Evolutionary conservation across 2,329 filamentous ascomycete species (phyloP), one percentile per base, ranked within the genome.

Genomic region (Sphaerostilbella broomeana): DNA sequence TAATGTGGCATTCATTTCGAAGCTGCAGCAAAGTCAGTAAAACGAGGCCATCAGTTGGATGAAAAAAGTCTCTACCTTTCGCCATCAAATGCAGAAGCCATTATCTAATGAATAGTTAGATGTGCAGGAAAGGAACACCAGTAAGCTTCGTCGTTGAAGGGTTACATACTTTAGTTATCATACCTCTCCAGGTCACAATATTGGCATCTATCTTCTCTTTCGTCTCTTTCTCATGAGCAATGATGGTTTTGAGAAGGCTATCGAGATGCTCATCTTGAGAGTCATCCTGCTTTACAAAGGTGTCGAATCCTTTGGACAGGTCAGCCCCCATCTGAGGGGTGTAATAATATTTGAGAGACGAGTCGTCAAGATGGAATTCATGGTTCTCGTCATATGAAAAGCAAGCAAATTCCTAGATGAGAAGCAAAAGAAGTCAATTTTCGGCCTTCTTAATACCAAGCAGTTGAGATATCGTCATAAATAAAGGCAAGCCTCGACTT

Each of bases 331-430:
- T 60, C 19, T 60, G 64, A 1, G 84, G 86, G 2, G 86, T 82
- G 54, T 95, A 92, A 62, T 95, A 97, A 67, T 90, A 95, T 49
- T 80, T 79, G 48, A 98, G 58, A 1, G 86, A 90, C 3, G 83
- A 84, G 45, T 84, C 83, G 47, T 86, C 87, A 4, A 83, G 75
- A 34, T 71, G 80, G 54, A 88, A 88, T 38, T 77, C 62, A 58
- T 90, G 92, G 19, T 88, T 69, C 30, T 88, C 77, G 58, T 97
- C 86, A 62, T 92, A 97, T 7, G 90, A 97, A 64, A 97, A 98
- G 63, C 75, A 87, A 4, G 90, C 77, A 48, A 98, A 85, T 68
- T 98, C 92, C 82, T 90, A 25, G 9, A 19, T 19, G 24, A 25
- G 8, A 25, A 25, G 12, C 12, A 25, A 9, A 12, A 25, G 22